Conservation (phyloP, 148 eudicot species). For the Amaranthus hypochondriacus region DNA sequence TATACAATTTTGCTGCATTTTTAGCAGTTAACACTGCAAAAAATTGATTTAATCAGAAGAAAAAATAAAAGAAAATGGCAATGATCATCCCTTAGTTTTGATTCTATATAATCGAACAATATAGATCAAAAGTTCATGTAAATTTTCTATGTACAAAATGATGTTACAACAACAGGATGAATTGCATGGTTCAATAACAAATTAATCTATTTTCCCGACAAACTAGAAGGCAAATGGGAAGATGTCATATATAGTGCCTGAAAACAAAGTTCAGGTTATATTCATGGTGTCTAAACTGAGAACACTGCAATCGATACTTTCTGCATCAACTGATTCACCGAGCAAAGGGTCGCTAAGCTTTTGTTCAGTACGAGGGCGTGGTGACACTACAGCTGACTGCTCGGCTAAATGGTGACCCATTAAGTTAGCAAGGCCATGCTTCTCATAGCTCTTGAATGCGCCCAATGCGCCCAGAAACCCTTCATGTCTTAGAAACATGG, state of each 20-base stretch:
- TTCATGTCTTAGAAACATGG: constrained; percentile 90
- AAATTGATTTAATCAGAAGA: no score
- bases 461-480: constrained; percentile 95
- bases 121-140: no score
- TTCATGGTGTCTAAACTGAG: background rate
- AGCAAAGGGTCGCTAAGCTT: constrained; percentile 17
- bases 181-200: no score
- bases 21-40: no score
- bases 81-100: no score
- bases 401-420: constrained; percentile 36
- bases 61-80: no score
- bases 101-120: no score
- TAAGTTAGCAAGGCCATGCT: constrained; percentile 38
- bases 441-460: constrained; percentile 73
- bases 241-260: background rate
- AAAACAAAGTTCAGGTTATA: constrained; percentile 8
- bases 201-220: no score
- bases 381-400: constrained; percentile 30
- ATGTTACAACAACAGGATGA: no score
- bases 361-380: constrained; percentile 24
- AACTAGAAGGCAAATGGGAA: background rate
- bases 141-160: no score
- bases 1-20: constrained; percentile 10
- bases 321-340: constrained; percentile 23
- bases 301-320: constrained; percentile 24